Evolutionary conservation across 2,329 filamentous ascomycete species (phyloP), one percentile per base, ranked within the genome.

Genomic region (Juglanconis sp.): DNA sequence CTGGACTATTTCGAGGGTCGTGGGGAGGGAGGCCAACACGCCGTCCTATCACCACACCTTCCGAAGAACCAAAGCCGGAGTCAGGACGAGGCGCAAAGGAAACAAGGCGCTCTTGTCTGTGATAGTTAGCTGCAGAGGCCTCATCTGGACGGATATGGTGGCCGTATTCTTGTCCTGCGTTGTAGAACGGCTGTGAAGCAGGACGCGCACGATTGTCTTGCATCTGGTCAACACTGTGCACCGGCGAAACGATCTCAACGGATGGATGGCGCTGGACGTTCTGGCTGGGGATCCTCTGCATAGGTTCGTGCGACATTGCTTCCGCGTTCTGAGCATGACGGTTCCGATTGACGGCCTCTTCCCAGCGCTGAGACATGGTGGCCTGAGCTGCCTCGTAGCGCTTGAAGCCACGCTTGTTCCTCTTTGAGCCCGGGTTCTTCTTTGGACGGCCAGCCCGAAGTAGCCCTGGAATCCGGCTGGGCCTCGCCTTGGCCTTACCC

Each of bases 321-420:
- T 42, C 56, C 30, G 49, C 55, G 31, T 62, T 35, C 9, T 62
- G 62, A 30, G 66, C 67, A 52, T 66, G 65, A 1, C 72, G 69
- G 42, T 67, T 68, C 40, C 69, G 66, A 53, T 69, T 66, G 30
- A 71, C 59, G 5, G 73, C 72, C 40, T 73, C 65, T 46, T 70
- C 66, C 72, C 72, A 74, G 6, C 68, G 65, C 52, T 64, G 60
- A 7, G 68, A 68, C 15, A 68, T 52, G 40, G 40, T n/a, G 5
- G 40, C 40, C 11, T 50, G 30, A 8, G 53, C n/a, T 9, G 70
- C 78, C 62, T 76, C 72, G 56, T 81, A 81, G 63, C 79, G 72
- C 64, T 76, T 75, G 61, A 81, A 81, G 2, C 78, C 79, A 38
- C 77, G 72, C 52, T 78, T 76, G 34, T 72, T 70, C 63, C 70